These are phyloP conservation scores for Sideroxylon spinosum DNA, from an alignment of 179 eudicot species.

Conservation along the genomic window DNA sequence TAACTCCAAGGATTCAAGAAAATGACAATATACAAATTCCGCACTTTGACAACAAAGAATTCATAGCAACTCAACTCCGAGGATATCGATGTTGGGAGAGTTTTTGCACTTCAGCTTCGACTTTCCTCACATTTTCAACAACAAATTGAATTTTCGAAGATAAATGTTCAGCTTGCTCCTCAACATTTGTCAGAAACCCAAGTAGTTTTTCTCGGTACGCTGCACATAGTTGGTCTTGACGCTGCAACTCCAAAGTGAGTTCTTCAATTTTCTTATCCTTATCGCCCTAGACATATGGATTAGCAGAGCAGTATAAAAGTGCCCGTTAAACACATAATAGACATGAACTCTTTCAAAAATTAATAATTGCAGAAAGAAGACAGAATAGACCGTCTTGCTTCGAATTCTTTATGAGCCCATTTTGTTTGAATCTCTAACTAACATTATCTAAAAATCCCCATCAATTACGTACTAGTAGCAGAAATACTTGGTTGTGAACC, in stretches of 20 bases:
- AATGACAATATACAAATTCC: conserved; percentile 4
- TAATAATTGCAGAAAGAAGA: too few species aligned
- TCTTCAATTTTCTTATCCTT: conserved; percentile 37
- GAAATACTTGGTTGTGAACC: too few species aligned
- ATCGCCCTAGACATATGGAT: conserved; percentile 20
- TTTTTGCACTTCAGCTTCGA: conserved; percentile 27
- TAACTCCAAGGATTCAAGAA: not conserved
- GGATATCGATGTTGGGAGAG: conserved; percentile 11
- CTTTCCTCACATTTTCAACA: conserved; percentile 28
- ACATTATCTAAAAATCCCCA: too few species aligned
- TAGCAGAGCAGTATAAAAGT: not conserved
- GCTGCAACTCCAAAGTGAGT: conserved; percentile 28
- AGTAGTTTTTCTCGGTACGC: conserved; percentile 25
- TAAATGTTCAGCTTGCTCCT: conserved; percentile 26
- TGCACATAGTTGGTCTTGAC: conserved; percentile 30
- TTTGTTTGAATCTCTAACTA: too few species aligned
- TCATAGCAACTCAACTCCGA: not conserved
- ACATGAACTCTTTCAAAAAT: too few species aligned
- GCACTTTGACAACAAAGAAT: not conserved
- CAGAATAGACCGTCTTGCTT: too few species aligned
- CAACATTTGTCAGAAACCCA: conserved; percentile 22
- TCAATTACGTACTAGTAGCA: too few species aligned
- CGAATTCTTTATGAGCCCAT: too few species aligned
- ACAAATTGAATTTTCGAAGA: conserved; percentile 30
- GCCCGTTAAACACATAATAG: not conserved